These are phyloP conservation scores for Zymoseptoria brevis DNA, from an alignment of 2,329 filamentous ascomycete genomes.

Conservation along the genomic window DNA sequence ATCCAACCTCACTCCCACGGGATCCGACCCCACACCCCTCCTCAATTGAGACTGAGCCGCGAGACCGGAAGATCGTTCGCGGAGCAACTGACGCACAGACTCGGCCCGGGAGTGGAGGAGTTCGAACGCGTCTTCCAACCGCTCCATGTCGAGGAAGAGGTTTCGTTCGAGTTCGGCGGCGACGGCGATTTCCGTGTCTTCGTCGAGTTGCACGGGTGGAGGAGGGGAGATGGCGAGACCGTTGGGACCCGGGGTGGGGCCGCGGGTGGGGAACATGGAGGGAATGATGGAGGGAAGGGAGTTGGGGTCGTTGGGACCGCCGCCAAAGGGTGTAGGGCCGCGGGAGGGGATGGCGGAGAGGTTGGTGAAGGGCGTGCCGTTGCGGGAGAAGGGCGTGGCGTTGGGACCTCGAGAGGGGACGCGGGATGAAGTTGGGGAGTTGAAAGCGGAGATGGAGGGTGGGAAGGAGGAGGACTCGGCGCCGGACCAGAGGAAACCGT, in stretches of 20 bases:
- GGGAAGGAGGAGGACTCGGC: conserved; percentile 52
- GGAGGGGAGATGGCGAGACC: conserved; percentile 31
- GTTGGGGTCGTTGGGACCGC: conserved; percentile 16
- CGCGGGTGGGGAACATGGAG: conserved; percentile 27
- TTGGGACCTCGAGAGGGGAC: conserved; percentile 35
- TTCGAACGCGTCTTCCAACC: conserved; percentile 88
- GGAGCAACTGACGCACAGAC: conserved; percentile 65
- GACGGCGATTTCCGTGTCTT: conserved; percentile 85
- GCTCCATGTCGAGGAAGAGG: conserved; percentile 91
- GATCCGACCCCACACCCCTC: conserved; percentile 43
- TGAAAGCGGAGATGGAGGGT: conserved; percentile 24
- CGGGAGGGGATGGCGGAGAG: conserved; percentile 45
- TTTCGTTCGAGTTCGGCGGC: conserved; percentile 87
- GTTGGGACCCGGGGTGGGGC: conserved; percentile 24
- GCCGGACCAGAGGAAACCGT: conserved; percentile 91
- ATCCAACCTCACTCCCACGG: conserved; percentile 35
- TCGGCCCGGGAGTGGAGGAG: conserved; percentile 81
- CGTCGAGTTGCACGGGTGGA: conserved; percentile 75
- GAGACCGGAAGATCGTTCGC: conserved; percentile 75
- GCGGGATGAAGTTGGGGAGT: conserved; percentile 22
- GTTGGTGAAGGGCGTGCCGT: conserved; percentile 51
- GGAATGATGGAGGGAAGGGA: conserved; percentile 19
- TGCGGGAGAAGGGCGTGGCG: conserved; percentile 34
- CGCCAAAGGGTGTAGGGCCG: conserved; percentile 43
- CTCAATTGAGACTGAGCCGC: conserved; percentile 53